phyloP scores from a whole-genome alignment of 805 yeast genomes.

The Saccharomycopsis olivae region DNA sequence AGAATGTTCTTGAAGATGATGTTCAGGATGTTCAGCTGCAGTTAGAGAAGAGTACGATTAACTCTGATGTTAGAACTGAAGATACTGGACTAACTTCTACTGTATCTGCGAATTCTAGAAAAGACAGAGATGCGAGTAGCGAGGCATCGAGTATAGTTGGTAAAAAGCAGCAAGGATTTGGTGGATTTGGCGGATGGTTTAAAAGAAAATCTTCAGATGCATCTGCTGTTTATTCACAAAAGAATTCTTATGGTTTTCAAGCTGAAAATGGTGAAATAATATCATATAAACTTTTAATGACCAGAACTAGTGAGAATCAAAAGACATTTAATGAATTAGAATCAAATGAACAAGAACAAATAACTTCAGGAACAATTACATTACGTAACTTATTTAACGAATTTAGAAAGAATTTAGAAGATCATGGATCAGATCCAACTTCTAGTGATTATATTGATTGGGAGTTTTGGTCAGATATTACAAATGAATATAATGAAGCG shows the following conservation, averaged over 20 bases:
- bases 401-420: conserved; percentile 18
- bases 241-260: conserved; percentile 5
- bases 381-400: conserved; percentile 26
- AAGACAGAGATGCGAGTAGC: not conserved
- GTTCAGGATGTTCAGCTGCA: conserved; percentile 2
- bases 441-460: conserved; percentile 40
- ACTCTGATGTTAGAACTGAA: not conserved
- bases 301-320: conserved; percentile 47
- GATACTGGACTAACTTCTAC: not conserved
- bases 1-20: not conserved
- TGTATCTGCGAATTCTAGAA: not conserved
- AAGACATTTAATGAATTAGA: conserved; percentile 40
- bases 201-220: conserved; percentile 4
- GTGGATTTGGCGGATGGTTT: conserved; percentile 10
- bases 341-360: conserved; percentile 40
- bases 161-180: not conserved
- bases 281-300: conserved; percentile 48
- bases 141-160: conserved; percentile 7
- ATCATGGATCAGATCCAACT: not conserved
- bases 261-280: conserved; percentile 8
- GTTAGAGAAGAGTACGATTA: not conserved
- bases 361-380: conserved; percentile 36
- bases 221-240: conserved; percentile 2
- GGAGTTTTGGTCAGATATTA: conserved; percentile 83
- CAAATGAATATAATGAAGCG: conserved; percentile 61